Base-by-base conservation (phyloP, 805 yeast species). In the Ogataea wickerhamii region DNA sequence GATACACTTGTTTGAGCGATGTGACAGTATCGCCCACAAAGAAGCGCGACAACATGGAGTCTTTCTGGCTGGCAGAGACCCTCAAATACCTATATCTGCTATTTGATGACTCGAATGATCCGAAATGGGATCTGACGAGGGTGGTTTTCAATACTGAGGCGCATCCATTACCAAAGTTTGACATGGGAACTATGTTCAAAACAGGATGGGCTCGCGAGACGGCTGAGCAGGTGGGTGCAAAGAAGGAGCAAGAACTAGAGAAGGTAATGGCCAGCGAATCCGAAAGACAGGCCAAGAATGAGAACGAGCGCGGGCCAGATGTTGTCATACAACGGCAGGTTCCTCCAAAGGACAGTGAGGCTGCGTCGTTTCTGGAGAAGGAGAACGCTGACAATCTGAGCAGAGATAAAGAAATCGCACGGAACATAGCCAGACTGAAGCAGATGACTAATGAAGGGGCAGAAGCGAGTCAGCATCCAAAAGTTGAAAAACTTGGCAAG, bases 31-130 rank as follows among this genome's bases (percentile, higher is more conserved):
- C 80, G 23, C 79, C 89, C 3, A 56, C 55, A n/a, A 53, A 56
- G 16, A 59, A 58, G 44, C 63, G 72, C 37, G 93, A 89, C 60
- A 86, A 85, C 55, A 76, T 85, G 77, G 96, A 88, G 62, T 82
- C 94, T 16, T 87, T 87, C 68, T 89, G 97, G 97, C 70, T 86
- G 35, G 89, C 96, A 2, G 96, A 89, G 60, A 89, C 97, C 3
- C 71, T 89, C 56, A 89, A 89, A 61, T 89, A 88, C 61, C 67
- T 88, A 28, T 86, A 86, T 53, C 63, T 87, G 40, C 65, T 87
- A 45, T 87, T 87, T 62, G 93, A 85, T 47, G 84, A 79, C 42
- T 79, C 78, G 49, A 39, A 50, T 10, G 70, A 70, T 13, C 68
- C 73, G 45, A 70, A 77, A 38, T 63, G 84, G 46, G 87, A 89